These are phyloP conservation scores for Saccharum spontaneum DNA, from an alignment of 176 grass and related monocot genomes.

Conservation along the genomic window DNA sequence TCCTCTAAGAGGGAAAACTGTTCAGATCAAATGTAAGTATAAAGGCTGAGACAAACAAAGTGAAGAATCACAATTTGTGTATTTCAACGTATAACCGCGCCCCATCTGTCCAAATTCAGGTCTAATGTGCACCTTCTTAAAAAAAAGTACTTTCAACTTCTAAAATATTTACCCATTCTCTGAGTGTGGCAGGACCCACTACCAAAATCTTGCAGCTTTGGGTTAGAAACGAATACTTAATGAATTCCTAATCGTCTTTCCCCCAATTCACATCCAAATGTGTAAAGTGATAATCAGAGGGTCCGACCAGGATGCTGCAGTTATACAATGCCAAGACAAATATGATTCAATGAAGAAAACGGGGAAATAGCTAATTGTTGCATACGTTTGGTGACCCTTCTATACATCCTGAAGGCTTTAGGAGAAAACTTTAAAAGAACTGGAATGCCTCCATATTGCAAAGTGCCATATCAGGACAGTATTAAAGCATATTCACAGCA, in stretches of 20 bases:
- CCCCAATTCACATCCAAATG: background rate
- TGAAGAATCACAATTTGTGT: background rate
- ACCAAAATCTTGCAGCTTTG: background rate
- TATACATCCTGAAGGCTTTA: background rate
- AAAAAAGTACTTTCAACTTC: background rate
- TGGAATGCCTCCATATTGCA: background rate
- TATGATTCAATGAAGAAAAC: background rate
- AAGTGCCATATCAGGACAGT: background rate
- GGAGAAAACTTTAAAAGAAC: background rate
- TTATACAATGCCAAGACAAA: background rate
- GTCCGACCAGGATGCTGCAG: background rate
- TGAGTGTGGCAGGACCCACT: background rate
- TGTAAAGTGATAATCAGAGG: background rate
- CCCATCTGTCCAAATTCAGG: background rate
- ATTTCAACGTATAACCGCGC: background rate
- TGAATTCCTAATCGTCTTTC: background rate
- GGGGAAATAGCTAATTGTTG: background rate
- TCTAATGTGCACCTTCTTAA: background rate
- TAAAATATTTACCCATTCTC: background rate
- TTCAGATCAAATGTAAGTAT: slow-evolving; percentile 20
- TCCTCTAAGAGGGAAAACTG: background rate
- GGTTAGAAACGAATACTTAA: background rate
- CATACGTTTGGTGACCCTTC: background rate
- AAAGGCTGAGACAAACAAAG: background rate
- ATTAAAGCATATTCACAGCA: background rate